Evolutionary conservation across 805 yeast genomes (phyloP).

Genomic region (Yarrowia sp.): DNA sequence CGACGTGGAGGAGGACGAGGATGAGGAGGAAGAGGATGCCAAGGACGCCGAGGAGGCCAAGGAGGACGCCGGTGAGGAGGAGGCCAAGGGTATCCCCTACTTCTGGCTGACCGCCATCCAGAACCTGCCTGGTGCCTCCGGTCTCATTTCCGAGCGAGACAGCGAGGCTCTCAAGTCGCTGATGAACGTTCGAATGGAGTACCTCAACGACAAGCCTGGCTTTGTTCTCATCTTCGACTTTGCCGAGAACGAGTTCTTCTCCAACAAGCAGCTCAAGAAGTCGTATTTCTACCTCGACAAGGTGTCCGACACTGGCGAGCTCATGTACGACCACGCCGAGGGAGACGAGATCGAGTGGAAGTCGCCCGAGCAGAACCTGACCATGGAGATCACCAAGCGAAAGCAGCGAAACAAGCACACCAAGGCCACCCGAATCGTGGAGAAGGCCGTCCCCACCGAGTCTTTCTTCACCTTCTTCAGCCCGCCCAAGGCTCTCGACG

Average conservation of each 20-base stretch:
- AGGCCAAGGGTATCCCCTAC: conserved; percentile 79
- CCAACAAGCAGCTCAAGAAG: conserved; percentile 75
- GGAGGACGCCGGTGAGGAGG: conserved; percentile 41
- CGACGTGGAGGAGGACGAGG: conserved; percentile 51
- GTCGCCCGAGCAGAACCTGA: conserved; percentile 79
- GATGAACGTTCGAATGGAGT: conserved; percentile 75
- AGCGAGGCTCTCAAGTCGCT: conserved; percentile 77
- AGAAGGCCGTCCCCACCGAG: conserved; percentile 91
- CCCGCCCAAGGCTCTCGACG: conserved; percentile 85
- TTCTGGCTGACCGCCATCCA: conserved; percentile 97
- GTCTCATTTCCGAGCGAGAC: conserved; percentile 88
- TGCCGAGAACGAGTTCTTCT: conserved; percentile 74
- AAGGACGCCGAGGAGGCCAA: conserved; percentile 57
- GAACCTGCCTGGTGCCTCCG: conserved; percentile 80
- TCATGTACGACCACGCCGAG: conserved; percentile 95
- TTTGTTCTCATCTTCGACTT: conserved; percentile 87
- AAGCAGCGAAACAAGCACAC: conserved; percentile 97
- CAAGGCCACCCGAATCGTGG: conserved; percentile 94
- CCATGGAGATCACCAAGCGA: conserved; percentile 87
- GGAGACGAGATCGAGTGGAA: conserved; percentile 87
- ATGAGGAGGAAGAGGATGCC: conserved; percentile 53
- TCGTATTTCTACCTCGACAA: conserved; percentile 94
- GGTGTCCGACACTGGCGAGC: conserved; percentile 93
- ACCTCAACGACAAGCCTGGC: conserved; percentile 76
- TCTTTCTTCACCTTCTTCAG: conserved; percentile 95